A percentile compares a stretch with the other conserved stretches of the same genome.
These are phyloP conservation scores for Escovopsis sp. DNA, from an alignment of 2,329 filamentous ascomycete genomes.

Conservation along the genomic window DNA sequence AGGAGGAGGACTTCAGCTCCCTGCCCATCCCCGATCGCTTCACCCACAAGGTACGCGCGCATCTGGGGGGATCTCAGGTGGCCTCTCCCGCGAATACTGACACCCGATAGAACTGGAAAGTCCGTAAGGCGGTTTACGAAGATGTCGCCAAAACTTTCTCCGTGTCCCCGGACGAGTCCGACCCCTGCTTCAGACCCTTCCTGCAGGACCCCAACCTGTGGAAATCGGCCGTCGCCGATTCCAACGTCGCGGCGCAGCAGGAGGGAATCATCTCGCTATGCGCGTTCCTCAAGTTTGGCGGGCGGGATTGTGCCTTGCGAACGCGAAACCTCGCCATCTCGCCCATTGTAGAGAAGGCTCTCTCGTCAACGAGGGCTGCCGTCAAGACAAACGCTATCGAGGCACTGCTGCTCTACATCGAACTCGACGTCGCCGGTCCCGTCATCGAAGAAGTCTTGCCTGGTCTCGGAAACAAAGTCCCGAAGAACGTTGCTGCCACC, in stretches of 20 bases:
- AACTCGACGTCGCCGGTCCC: conserved; percentile 72
- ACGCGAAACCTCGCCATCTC: conserved; percentile 62
- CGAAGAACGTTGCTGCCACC: conserved; percentile 65
- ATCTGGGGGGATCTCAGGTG: neutral
- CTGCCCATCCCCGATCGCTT: conserved; percentile 69
- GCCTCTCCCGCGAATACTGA: neutral
- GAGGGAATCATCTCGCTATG: conserved; percentile 81
- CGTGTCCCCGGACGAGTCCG: conserved; percentile 67
- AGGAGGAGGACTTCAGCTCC: conserved; percentile 69
- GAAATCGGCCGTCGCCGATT: conserved; percentile 87
- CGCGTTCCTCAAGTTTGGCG: conserved; percentile 83
- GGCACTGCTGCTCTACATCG: conserved; percentile 74
- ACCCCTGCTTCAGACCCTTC: conserved; percentile 78
- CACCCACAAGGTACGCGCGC: conserved; percentile 54
- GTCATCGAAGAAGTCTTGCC: conserved; percentile 85
- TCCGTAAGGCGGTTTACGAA: conserved; percentile 88
- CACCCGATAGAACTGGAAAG: conserved; percentile 67
- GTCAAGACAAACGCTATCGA: conserved; percentile 81
- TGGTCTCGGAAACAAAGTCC: conserved; percentile 71
- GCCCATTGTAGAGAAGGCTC: conserved; percentile 79
- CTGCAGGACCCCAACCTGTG: conserved; percentile 70
- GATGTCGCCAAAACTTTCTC: conserved; percentile 80
- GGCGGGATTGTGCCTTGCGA: conserved; percentile 61
- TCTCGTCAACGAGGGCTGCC: conserved; percentile 73
- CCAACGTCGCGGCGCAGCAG: conserved; percentile 92